These are phyloP conservation scores for Calocybe cyanea DNA, from an alignment of 768 basidiomycete species.

Conservation along the genomic window DNA sequence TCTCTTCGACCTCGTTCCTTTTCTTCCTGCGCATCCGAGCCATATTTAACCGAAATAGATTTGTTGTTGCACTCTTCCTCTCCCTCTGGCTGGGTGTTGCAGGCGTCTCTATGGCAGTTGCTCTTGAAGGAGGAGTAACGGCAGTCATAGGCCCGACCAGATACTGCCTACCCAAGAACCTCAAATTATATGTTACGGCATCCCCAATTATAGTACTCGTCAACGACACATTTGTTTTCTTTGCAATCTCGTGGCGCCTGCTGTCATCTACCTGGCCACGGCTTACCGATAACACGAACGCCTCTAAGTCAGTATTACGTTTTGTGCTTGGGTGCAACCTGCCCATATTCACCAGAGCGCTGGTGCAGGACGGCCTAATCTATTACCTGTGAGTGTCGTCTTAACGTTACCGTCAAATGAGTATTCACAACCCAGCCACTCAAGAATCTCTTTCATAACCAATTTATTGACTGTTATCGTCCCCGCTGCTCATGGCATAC, in stretches of 20 bases:
- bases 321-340: conserved; percentile 14
- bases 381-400: conserved; percentile 28
- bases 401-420: not conserved
- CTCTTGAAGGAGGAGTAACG: conserved; percentile 16
- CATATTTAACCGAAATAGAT: conserved; percentile 14
- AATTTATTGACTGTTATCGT: conserved; percentile 5
- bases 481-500: conserved; percentile 1
- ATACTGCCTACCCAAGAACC: conserved; percentile 22
- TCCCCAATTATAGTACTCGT: conserved; percentile 18
- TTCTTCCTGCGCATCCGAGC: conserved; percentile 16
- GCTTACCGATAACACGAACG: conserved; percentile 1
- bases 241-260: conserved; percentile 26
- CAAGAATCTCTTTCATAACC: conserved; percentile 9
- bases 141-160: conserved; percentile 26
- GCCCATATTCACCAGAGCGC: conserved; percentile 18
- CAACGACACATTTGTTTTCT: conserved; percentile 28
- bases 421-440: not conserved
- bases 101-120: conserved; percentile 19
- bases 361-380: conserved; percentile 26
- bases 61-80: conserved; percentile 21
- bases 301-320: conserved; percentile 6
- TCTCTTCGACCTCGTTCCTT: conserved; percentile 9
- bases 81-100: conserved; percentile 24
- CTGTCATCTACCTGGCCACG: conserved; percentile 6
- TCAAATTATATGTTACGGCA: conserved; percentile 14